A percentile compares a stretch with the other conserved stretches of the same genome.
phyloP scores from a whole-genome alignment of 768 basidiomycete genomes.

The Lactarius hengduanensis region DNA sequence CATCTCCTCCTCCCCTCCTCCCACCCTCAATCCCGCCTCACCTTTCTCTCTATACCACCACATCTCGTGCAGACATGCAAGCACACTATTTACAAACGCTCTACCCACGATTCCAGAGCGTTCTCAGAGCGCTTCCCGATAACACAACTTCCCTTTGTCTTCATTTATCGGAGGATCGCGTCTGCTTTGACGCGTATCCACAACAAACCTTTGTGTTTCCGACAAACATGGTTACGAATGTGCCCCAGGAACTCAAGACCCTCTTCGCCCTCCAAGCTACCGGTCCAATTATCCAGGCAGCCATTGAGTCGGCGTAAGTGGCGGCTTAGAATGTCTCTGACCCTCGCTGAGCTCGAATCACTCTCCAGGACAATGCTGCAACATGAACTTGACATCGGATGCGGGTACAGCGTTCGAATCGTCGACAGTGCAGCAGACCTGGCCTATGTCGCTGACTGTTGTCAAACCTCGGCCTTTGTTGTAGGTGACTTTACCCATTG shows the following conservation, averaged over 20 bases:
- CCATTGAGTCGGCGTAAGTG: conserved; percentile 14
- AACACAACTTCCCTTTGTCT: neutral
- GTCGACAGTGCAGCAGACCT: neutral
- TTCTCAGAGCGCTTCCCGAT: neutral
- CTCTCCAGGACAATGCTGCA: neutral
- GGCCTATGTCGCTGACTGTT: neutral
- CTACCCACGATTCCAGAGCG: neutral
- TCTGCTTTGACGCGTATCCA: neutral
- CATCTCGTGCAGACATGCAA: neutral
- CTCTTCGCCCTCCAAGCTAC: neutral
- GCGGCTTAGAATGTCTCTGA: too few relatives aligned
- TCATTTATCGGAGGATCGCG: neutral
- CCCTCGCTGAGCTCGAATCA: neutral
- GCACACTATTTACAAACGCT: rapidly evolving
- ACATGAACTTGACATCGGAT: neutral
- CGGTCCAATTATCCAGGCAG: rapidly evolving
- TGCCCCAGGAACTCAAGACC: neutral
- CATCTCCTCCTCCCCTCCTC: conserved; percentile 12
- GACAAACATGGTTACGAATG: rapidly evolving
- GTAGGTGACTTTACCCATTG: conserved; percentile 1
- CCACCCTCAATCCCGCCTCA: neutral
- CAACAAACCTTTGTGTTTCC: neutral
- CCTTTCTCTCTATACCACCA: neutral
- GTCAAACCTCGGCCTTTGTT: neutral
- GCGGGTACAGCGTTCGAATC: neutral